These are phyloP conservation scores for Cyanidium caldarium DNA, from an alignment of 23 red algal genomes.

Conservation along the genomic window DNA sequence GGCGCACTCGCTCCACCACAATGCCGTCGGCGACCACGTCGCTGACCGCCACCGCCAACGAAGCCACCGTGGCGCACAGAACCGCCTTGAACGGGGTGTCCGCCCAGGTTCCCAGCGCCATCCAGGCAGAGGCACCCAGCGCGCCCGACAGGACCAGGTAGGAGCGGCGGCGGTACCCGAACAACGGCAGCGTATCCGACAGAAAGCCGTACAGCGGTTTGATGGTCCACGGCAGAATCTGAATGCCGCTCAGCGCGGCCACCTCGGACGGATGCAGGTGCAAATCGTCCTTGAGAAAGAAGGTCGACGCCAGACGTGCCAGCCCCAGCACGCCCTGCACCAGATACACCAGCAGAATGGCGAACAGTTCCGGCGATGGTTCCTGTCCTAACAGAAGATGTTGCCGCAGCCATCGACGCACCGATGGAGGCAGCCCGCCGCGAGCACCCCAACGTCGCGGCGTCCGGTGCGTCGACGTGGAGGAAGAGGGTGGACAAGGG, in stretches of 20 bases:
- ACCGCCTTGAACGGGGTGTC: constrained; percentile 25
- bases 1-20: constrained; percentile 64
- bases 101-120: constrained; percentile 30
- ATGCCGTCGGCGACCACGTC: constrained; percentile 88
- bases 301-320: constrained; percentile 62
- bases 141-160: constrained; percentile 42
- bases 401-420: too few species aligned
- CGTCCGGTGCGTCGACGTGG: too few species aligned
- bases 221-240: constrained; percentile 74
- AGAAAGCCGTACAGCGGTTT: constrained; percentile 87
- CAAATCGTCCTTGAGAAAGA: constrained; percentile 81
- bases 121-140: constrained; percentile 40
- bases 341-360: constrained; percentile 70
- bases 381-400: constrained; percentile 28
- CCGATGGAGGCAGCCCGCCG: too few species aligned
- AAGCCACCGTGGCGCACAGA: constrained; percentile 6
- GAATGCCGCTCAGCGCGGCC: constrained; percentile 45
- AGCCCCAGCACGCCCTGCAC: constrained; percentile 84
- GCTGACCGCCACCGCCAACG: constrained; percentile 55
- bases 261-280: constrained; percentile 34
- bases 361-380: constrained; percentile 50
- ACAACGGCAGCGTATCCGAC: constrained; percentile 59
- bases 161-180: constrained; percentile 59
- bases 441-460: too few species aligned
- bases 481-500: too few species aligned